phyloP scores from a whole-genome alignment of 2,329 filamentous ascomycete species.

The Xylariaceae sp. region DNA sequence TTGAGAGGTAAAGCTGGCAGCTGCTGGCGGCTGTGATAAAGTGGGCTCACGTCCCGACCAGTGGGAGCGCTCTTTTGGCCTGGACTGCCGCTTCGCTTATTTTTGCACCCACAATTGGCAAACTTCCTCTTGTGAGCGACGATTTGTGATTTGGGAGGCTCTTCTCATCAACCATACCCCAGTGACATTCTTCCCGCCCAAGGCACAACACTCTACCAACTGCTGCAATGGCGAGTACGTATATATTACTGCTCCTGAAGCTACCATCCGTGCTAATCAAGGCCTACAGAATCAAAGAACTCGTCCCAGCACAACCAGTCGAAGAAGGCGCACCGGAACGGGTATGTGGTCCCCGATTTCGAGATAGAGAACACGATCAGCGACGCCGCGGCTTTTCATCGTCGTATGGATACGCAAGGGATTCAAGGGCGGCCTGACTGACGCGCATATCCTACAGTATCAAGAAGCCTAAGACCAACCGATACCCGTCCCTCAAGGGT shows the following conservation, averaged over 20 bases:
- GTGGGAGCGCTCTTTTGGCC: slow-evolving; percentile 3
- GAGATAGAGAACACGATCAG: slow-evolving; percentile 1
- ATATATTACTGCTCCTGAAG: not conserved
- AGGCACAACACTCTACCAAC: slow-evolving; percentile 25
- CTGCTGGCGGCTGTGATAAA: slow-evolving; percentile 6
- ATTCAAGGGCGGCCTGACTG: slow-evolving; percentile 7
- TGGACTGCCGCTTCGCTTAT: slow-evolving; percentile 32
- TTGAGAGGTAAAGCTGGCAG: not conserved
- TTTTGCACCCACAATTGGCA: slow-evolving; percentile 34
- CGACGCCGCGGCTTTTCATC: not conserved
- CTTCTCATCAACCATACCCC: slow-evolving; percentile 24
- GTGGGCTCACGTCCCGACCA: too few relatives aligned
- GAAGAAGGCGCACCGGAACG: slow-evolving; percentile 99
- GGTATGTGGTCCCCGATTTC: slow-evolving; percentile 56
- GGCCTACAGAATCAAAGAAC: slow-evolving; percentile 89
- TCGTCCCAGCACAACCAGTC: slow-evolving; percentile 98
- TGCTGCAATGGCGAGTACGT: slow-evolving; percentile 69
- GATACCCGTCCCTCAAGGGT: slow-evolving; percentile 98
- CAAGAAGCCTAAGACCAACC: slow-evolving; percentile 99
- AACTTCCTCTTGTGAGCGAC: slow-evolving; percentile 25
- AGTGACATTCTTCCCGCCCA: slow-evolving; percentile 23
- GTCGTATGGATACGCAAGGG: not conserved
- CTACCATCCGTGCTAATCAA: slow-evolving; percentile 27
- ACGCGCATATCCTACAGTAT: slow-evolving; percentile 58
- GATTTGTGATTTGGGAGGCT: slow-evolving; percentile 21